Percentiles rank a stretch among this genome's conserved stretches.
phyloP scores from a whole-genome alignment of 2,329 filamentous ascomycete genomes.

The Phoma sp. region DNA sequence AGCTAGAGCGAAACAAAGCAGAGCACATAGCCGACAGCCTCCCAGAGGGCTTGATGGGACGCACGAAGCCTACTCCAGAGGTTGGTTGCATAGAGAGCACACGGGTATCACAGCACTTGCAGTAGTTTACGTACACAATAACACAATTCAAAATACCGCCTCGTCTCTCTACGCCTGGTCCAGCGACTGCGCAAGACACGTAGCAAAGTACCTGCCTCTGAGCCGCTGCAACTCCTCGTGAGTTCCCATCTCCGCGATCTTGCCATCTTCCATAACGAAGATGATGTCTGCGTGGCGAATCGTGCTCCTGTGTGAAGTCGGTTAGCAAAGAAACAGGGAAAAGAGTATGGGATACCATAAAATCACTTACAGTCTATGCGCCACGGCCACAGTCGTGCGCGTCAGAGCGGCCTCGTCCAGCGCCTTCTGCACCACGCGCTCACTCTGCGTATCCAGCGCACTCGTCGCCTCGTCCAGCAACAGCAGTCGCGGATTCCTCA shows the following conservation, averaged over 20 bases:
- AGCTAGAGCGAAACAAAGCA: too few species aligned
- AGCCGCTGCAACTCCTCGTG: constrained; percentile 38
- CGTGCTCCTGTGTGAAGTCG: constrained; percentile 31
- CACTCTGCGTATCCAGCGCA: constrained; percentile 68
- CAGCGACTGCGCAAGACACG: constrained; percentile 9
- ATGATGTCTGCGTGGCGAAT: constrained; percentile 48
- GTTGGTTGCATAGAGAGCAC: too few species aligned
- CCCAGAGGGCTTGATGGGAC: too few species aligned
- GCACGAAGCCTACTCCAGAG: too few species aligned
- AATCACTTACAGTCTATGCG: constrained; percentile 56
- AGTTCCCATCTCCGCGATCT: constrained; percentile 46
- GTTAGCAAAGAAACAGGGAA: not conserved
- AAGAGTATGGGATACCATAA: not conserved
- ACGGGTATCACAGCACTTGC: too few species aligned
- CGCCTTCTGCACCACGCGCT: constrained; percentile 70
- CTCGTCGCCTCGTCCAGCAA: constrained; percentile 66
- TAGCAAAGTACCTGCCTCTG: constrained; percentile 17
- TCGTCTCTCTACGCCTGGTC: constrained; percentile 4
- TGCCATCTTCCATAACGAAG: constrained; percentile 49
- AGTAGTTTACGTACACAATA: too few species aligned
- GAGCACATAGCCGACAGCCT: too few species aligned
- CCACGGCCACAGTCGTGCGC: constrained; percentile 51
- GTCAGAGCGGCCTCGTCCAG: constrained; percentile 62
- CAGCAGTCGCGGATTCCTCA: constrained; percentile 64
- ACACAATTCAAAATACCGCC: too few species aligned